Conservation (phyloP, 805 yeast genomes). For the Ogataea siamensis region DNA sequence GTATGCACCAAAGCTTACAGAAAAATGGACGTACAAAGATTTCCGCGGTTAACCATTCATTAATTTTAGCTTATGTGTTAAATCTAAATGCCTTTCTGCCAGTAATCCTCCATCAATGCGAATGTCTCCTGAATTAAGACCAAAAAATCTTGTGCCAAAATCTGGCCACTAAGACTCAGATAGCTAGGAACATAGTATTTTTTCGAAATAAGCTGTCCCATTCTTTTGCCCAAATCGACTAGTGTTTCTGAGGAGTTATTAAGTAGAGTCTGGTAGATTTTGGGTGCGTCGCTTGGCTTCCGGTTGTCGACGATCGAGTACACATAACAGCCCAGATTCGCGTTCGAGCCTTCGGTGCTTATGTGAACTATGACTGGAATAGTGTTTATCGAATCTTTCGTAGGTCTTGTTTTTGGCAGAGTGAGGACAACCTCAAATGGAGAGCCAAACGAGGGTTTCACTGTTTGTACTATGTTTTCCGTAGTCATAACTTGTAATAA, state of each 20-base stretch:
- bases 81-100: slow-evolving; percentile 5
- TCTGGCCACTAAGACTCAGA: slow-evolving; percentile 42
- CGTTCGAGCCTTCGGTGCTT: slow-evolving; percentile 32
- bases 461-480: slow-evolving; percentile 19
- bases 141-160: slow-evolving; percentile 36
- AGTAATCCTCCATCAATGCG: slow-evolving; percentile 30
- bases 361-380: slow-evolving; percentile 39
- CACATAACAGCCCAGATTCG: slow-evolving; percentile 41
- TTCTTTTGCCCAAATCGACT: slow-evolving; percentile 42
- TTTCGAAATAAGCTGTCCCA: slow-evolving; percentile 41
- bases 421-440: slow-evolving; percentile 27
- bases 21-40: slow-evolving; percentile 92
- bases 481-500: slow-evolving; percentile 7
- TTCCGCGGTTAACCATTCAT: slow-evolving; percentile 47
- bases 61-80: not conserved
- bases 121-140: slow-evolving; percentile 30
- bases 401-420: slow-evolving; percentile 22
- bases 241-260: slow-evolving; percentile 40
- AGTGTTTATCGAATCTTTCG: slow-evolving; percentile 13
- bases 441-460: slow-evolving; percentile 28
- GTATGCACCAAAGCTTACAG: slow-evolving; percentile 74
- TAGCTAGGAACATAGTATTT: slow-evolving; percentile 44
- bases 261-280: slow-evolving; percentile 42
- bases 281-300: slow-evolving; percentile 14
- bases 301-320: slow-evolving; percentile 41